A percentile compares a stretch with the other conserved stretches of the same genome.
phyloP scores from a whole-genome alignment of 768 basidiomycete genomes.

The Suillus cothurnatus region DNA sequence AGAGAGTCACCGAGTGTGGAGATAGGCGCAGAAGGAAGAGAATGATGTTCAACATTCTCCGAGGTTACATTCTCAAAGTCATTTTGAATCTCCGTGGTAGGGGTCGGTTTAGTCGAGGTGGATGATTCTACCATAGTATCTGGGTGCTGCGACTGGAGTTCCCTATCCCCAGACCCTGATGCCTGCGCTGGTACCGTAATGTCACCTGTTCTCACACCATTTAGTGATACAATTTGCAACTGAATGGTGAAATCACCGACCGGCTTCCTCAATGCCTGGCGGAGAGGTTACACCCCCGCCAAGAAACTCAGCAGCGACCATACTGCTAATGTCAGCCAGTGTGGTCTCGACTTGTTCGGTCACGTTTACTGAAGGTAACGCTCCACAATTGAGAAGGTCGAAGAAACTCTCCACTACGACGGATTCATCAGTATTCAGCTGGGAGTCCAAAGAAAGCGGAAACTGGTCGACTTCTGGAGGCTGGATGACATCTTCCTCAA shows the following conservation, averaged over 20 bases:
- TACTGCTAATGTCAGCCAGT: background rate
- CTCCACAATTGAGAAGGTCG: conserved; percentile 1
- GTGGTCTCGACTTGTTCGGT: background rate
- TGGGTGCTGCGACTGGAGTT: background rate
- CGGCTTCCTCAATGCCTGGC: background rate
- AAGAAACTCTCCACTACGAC: conserved; percentile 8
- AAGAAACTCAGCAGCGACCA: background rate
- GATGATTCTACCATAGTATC: background rate
- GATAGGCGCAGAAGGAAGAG: background rate
- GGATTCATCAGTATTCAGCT: background rate
- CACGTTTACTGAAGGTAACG: background rate
- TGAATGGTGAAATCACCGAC: background rate
- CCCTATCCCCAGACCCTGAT: background rate
- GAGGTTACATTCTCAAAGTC: background rate
- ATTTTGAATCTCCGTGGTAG: background rate
- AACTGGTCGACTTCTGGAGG: background rate
- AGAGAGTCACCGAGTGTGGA: background rate
- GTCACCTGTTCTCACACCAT: background rate
- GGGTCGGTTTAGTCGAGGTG: background rate
- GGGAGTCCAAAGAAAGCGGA: background rate
- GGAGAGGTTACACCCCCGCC: background rate
- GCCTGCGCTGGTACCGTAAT: background rate
- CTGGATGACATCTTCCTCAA: conserved; percentile 30
- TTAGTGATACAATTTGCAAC: background rate
- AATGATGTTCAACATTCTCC: background rate